Evolutionary conservation across 1,139 yeast species (phyloP), one percentile per base, ranked within the genome.

Genomic region (Blastobotrys buckinghamii): DNA sequence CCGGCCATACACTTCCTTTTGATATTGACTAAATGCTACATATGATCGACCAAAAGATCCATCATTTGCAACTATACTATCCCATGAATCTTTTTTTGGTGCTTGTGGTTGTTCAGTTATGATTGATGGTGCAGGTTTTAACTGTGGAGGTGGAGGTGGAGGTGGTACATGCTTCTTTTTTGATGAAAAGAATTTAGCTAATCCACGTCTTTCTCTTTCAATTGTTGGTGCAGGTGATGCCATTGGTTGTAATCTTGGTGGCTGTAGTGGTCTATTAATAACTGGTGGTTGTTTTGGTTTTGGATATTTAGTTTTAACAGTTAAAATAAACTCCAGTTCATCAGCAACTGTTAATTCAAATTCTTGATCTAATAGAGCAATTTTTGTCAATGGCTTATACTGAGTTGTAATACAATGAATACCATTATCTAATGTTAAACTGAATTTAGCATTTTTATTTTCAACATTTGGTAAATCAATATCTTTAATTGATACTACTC

Each of bases 21-120:
- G 81, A 58, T 77, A 77, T 53, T 80, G 81, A 39, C 77, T 75
- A 55, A 89, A 77, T 44, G 77, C 77, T 50, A 89, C 71, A 56
- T 81, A 80, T 52, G 87, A 77, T 56, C 90, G 75, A 2, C 87
- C 96, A 71, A 86, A 88, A 10, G 96, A 84, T 1, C 97, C 97
- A 67, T 90, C 97, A 45, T 72, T 73, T 1, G 96, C 95, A 55
- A 84, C 73, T 51, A 59, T 22, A 3, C 48, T 26, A 12, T 59
- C 64, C 64, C 64, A 60, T 10, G 51, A 42, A 45, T 45, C 53
- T 39, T 20, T 50, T 44, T 36, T 40, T 33, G n/a, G 43, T 32
- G 4, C 49, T 34, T 35, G 35, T 24, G 50, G 50, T 17, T 45
- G 50, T n/a, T n/a, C n/a, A n/a, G n/a, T n/a, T n/a, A n/a, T n/a